These are phyloP conservation scores for Aegle marmelos DNA, from an alignment of 345 rosid species.

Conservation along the genomic window DNA sequence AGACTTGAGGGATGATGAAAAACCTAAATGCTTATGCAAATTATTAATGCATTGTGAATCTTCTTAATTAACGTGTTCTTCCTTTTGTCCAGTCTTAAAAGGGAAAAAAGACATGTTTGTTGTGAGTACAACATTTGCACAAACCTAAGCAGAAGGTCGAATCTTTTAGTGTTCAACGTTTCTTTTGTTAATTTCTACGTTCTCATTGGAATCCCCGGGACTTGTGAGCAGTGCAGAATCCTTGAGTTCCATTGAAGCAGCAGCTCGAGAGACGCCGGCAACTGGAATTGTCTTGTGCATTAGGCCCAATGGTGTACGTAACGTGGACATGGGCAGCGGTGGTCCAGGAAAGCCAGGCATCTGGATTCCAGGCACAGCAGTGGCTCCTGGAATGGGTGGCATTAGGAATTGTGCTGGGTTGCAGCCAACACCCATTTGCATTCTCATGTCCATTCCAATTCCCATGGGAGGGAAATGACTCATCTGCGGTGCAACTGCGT, in stretches of 20 bases:
- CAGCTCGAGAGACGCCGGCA: background rate
- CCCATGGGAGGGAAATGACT: constrained; percentile 26
- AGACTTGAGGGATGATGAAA: background rate
- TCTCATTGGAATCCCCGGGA: constrained; percentile 16
- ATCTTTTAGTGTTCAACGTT: background rate
- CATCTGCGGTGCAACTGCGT: constrained; percentile 19
- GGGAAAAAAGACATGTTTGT: background rate
- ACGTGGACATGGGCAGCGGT: constrained; percentile 19
- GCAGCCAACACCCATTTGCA: constrained; percentile 33
- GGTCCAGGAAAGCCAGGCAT: constrained; percentile 31
- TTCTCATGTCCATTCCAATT: constrained; percentile 31
- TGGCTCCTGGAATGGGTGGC: constrained; percentile 20
- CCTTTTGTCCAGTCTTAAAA: no score
- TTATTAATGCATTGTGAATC: background rate
- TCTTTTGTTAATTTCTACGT: background rate
- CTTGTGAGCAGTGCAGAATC: constrained; percentile 17
- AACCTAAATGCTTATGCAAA: background rate
- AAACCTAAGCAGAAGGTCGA: constrained; percentile 13
- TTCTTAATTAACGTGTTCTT: background rate
- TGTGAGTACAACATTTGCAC: background rate
- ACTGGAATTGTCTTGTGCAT: constrained; percentile 15
- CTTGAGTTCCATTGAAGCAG: constrained; percentile 16
- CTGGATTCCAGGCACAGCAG: constrained; percentile 19
- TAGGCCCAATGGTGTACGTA: constrained; percentile 21
- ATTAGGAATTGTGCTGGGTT: constrained; percentile 22